Base-by-base conservation (phyloP, 2,329 filamentous ascomycete species). In the Coleophoma eucalyptorum region DNA sequence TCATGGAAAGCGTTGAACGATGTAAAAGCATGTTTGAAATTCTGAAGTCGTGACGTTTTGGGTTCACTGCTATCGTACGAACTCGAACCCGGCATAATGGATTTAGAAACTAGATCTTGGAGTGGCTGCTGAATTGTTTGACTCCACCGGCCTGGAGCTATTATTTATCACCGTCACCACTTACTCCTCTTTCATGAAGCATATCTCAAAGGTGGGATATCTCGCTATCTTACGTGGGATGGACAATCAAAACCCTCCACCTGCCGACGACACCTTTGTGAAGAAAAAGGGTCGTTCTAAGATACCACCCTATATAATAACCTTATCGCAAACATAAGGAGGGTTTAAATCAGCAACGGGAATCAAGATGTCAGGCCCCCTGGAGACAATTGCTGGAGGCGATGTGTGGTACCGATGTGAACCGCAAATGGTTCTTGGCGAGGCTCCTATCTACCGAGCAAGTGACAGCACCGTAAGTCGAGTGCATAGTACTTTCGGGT, bases 381-480 rank as follows among this genome's bases (percentile, higher is more conserved):
- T 43, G 15, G 41, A 43, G 8, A 20, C 16, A 15, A 26, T 43
- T 15, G 13, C 16, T 19, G 41, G 41, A 15, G 41, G 21, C 13
- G 18, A 21, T 4, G 16, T 20, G 13, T 43, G 16, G 16, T 43
- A 43, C 20, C 18, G 20, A 43, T 43, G 41, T 19, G 16, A 19
- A 10, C 41, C 41, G 15, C 41, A 16, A 10, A 43, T 43, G 41
- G 41, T 43, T 8, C 48, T 57, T 11, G 56, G 55, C 31, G 58
- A 60, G 50, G 53, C 54, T 2, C 58, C 58, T 13, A 50, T 60
- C 37, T 60, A 56, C 46, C 55, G 58, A 11, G 37, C 38, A 15
- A 50, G 41, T 31, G 56, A 58, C 48, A 47, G 33, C 34, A 58
- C 58, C 6, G 35, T 38, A 18, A 38, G 35, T 38, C 35, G 15